Conservation (phyloP, 306 rosid species). For the Vigna reflexopilosa region DNA sequence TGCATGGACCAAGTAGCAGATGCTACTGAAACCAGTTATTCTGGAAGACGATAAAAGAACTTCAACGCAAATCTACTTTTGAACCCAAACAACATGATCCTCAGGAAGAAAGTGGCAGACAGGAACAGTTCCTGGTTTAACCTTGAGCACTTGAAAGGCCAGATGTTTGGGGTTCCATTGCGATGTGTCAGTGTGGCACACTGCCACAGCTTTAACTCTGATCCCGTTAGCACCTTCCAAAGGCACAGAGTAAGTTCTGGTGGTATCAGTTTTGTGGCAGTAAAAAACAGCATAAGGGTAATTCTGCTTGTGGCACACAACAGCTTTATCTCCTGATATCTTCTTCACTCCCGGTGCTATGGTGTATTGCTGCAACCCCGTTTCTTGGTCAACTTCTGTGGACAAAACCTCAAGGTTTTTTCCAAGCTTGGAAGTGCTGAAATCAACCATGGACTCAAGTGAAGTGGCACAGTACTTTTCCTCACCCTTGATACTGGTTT, state of each 20-base stretch:
- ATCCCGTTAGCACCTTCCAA: slow-evolving; percentile 62
- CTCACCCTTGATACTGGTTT: slow-evolving; percentile 52
- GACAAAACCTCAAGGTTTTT: slow-evolving; percentile 58
- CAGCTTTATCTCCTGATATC: slow-evolving; percentile 46
- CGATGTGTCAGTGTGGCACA: slow-evolving; percentile 78
- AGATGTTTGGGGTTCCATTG: slow-evolving; percentile 86
- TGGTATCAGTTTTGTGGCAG: slow-evolving; percentile 64
- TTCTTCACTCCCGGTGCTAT: slow-evolving; percentile 54
- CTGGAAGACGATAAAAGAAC: background rate
- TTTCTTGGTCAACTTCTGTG: slow-evolving; percentile 61
- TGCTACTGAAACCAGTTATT: slow-evolving; percentile 32
- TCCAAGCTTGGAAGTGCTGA: slow-evolving; percentile 71
- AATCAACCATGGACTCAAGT: slow-evolving; percentile 87
- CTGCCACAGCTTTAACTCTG: slow-evolving; percentile 68
- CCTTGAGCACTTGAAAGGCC: slow-evolving; percentile 63
- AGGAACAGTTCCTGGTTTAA: no score
- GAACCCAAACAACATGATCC: slow-evolving; percentile 85
- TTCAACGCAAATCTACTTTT: slow-evolving; percentile 37
- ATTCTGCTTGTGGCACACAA: slow-evolving; percentile 77
- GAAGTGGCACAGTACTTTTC: slow-evolving; percentile 88
- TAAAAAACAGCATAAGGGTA: slow-evolving; percentile 80
- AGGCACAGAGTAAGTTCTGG: slow-evolving; percentile 57
- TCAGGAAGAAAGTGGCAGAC: background rate
- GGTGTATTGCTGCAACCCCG: slow-evolving; percentile 52
- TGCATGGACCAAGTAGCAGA: background rate